Conservation (phyloP, 768 basidiomycete genomes). For the Lentinus tigrinus region DNA sequence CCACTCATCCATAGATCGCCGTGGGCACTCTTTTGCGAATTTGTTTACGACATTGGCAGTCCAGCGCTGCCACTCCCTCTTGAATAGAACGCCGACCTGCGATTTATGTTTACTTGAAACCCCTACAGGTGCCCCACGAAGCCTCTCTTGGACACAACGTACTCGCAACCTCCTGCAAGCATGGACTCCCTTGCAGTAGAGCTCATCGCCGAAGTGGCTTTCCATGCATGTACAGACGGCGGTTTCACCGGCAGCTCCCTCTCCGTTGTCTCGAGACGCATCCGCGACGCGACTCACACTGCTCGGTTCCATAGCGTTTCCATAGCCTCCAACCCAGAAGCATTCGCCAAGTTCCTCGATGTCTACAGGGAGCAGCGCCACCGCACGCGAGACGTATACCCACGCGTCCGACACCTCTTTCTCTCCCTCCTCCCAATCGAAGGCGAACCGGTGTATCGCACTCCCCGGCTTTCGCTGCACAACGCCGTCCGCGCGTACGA, state of each 20-base stretch:
- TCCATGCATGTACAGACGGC: constrained; percentile 5
- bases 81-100: too few relatives aligned
- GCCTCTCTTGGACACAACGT: too few relatives aligned
- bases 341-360: neutral
- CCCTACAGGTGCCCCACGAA: too few relatives aligned
- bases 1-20: neutral
- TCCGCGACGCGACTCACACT: neutral
- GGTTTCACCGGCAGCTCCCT: constrained; percentile 3
- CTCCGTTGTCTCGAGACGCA: neutral
- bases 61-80: too few relatives aligned
- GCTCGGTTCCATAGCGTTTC: neutral
- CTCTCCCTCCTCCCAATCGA: neutral
- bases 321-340: neutral
- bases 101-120: too few relatives aligned
- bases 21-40: too few relatives aligned
- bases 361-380: neutral
- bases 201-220: neutral
- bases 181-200: neutral
- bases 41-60: too few relatives aligned
- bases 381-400: neutral
- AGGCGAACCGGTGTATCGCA: neutral
- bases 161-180: neutral
- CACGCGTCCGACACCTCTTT: neutral
- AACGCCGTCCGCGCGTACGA: neutral
- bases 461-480: neutral